Base-by-base conservation (phyloP, 2,329 filamentous ascomycete species). In the Nemania sp. region DNA sequence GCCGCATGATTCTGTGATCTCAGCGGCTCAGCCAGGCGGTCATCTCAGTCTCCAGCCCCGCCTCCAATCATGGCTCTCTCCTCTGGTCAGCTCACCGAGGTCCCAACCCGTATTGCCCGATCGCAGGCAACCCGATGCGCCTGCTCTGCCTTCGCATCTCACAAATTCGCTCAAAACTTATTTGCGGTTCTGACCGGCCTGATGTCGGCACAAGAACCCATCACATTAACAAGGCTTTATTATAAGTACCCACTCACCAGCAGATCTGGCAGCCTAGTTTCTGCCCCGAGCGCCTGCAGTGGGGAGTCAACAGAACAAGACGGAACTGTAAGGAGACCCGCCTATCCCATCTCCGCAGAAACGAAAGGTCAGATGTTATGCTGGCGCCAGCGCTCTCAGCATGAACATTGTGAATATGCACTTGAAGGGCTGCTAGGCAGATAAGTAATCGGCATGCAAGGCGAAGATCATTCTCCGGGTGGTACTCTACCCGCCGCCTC, bases 51-150 rank as follows among this genome's bases (percentile, higher is more conserved):
- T 43, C 44, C 33, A 49, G 5, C 41, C 42, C 46, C 24, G 33
- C 41, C 24, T 48, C 51, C 54, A 49, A 42, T 49, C 39, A 51
- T 34, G 3, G 33, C 26, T 28, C 44, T 45, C 33, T 23, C 37
- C 26, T 48, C 31, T 44, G 30, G 28, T 49, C 52, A 49, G 48
- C 52, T 58, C 52, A 56, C 56, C 44, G 48, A 58, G 45, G 40
- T 24, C 40, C 49, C 33, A 33, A 17, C 28, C 34, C 20, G 28
- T 33, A n/a, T 48, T 44, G 19, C 24, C 23, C 40, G 37, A 41
- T 17, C 28, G 41, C 33, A 47, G 34, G 15, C 23, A 39, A 36
- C 37, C 24, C 30, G 28, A 31, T 31, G n/a, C n/a, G n/a, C n/a
- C n/a, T n/a, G n/a, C n/a, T n/a, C n/a, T n/a, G n/a, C n/a, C n/a